phyloP scores from a whole-genome alignment of 2,329 filamentous ascomycete species.

The Zalaria sp. region DNA sequence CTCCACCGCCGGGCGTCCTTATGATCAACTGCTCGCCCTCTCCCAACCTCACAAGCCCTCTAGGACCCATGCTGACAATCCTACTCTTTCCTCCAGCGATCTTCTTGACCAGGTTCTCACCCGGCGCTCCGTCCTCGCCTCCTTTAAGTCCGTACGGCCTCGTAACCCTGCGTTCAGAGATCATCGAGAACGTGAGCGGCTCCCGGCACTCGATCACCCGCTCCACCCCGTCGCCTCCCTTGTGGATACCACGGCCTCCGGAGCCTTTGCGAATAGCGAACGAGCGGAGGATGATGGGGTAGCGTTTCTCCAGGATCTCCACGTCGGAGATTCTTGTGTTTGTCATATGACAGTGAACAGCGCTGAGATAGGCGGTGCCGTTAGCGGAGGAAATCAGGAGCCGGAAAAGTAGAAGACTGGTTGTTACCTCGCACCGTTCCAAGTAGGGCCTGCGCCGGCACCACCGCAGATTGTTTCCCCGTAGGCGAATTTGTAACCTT shows the following conservation, averaged over 20 bases:
- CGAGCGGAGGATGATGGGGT: conserved; percentile 19
- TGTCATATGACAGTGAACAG: conserved; percentile 22
- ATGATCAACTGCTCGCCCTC: conserved; percentile 11
- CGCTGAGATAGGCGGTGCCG: no score
- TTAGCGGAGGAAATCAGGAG: no score
- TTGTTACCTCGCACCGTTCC: conserved; percentile 13
- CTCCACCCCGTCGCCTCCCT: conserved; percentile 18
- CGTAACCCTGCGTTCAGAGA: conserved; percentile 18
- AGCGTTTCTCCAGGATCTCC: conserved; percentile 21
- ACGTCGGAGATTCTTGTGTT: conserved; percentile 23
- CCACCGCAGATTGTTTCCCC: conserved; percentile 24
- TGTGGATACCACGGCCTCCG: conserved; percentile 15
- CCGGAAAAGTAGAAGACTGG: no score
- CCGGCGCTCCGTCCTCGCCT: conserved; percentile 17
- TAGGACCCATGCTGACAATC: conserved; percentile 11
- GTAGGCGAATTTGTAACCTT: background rate
- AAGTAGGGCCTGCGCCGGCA: conserved; percentile 17
- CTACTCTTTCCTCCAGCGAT: conserved; percentile 10
- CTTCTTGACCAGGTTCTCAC: conserved; percentile 15
- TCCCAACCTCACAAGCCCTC: conserved; percentile 9
- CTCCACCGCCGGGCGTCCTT: conserved; percentile 17
- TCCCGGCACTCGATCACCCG: conserved; percentile 17
- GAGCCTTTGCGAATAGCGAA: conserved; percentile 17
- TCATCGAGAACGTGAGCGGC: conserved; percentile 15
- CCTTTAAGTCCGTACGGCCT: conserved; percentile 20